Conservation (phyloP, 345 rosid genomes). For the Zanthoxylum bungeanum region DNA sequence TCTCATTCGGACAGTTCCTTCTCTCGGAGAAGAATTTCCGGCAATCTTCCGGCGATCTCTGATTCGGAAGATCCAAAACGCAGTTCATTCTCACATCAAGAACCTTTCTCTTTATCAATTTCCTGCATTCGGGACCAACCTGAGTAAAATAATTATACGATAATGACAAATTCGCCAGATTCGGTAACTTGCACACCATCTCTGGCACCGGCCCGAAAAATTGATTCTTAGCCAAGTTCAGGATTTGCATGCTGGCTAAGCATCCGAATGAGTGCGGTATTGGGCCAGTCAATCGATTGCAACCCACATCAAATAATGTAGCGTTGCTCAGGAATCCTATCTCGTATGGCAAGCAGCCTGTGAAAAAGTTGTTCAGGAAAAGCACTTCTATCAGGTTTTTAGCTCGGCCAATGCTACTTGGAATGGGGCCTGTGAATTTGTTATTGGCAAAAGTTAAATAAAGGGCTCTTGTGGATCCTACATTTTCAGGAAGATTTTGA, state of each 20-base stretch:
- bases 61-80: slow-evolving; percentile 48
- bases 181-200: slow-evolving; percentile 41
- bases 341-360: slow-evolving; percentile 56
- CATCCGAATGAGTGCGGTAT: slow-evolving; percentile 59
- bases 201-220: slow-evolving; percentile 52
- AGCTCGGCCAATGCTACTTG: slow-evolving; percentile 46
- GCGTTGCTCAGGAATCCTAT: slow-evolving; percentile 37
- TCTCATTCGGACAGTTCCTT: slow-evolving; percentile 17
- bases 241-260: slow-evolving; percentile 29
- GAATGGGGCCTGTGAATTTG: slow-evolving; percentile 43
- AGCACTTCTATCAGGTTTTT: slow-evolving; percentile 40
- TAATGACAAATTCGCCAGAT: slow-evolving; percentile 27
- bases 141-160: slow-evolving; percentile 54
- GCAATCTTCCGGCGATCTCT: slow-evolving; percentile 35
- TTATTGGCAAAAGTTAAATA: slow-evolving; percentile 63
- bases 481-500: slow-evolving; percentile 33
- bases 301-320: slow-evolving; percentile 40
- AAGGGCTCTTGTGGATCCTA: slow-evolving; percentile 39
- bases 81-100: slow-evolving; percentile 52
- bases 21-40: slow-evolving; percentile 27
- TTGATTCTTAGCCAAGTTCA: slow-evolving; percentile 37
- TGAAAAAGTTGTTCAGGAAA: slow-evolving; percentile 41
- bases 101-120: slow-evolving; percentile 21
- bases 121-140: slow-evolving; percentile 49
- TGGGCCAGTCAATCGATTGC: slow-evolving; percentile 45